Base-by-base conservation (phyloP, 495 filamentous ascomycete genomes). In the Penicillium taxi region DNA sequence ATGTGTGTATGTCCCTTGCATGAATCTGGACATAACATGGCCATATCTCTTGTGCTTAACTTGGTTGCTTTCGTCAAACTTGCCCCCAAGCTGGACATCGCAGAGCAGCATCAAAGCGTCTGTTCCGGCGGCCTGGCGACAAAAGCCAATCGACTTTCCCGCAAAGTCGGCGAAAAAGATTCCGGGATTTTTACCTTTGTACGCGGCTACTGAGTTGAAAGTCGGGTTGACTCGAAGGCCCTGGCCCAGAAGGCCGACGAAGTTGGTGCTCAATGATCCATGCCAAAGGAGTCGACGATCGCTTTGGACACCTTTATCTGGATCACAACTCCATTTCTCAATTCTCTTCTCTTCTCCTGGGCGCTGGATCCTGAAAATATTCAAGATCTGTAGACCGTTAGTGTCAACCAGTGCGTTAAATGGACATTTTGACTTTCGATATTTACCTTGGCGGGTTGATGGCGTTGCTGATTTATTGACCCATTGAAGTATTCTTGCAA, bases 251-350 rank as follows among this genome's bases (percentile, higher is more conserved):
- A 90, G 87, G 25, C 82, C 80, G 25, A 71, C 72, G 48, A 80
- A 86, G 48, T 88, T 87, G 14, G 73, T 80, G 12, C 62, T 57
- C 0, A 74, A 64, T 0, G 56, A 56, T 12, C 83, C 84, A 48
- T 91, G 85, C 84, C 85, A 91, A 6, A 91, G 66, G 5, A 89
- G 73, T 14, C 74, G 69, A 18, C 76, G 69, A 2, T 7, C 4
- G 32, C 82, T 69, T 19, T 56, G 61, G 6, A 27, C 33, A 2
- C 9, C 19, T 2, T 15, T 16, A 12, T 15, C 12, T 17, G 32
- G 14, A 1, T 11, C 9, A 6, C 26, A n/a, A 5, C 46, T 37
- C 12, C 62, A 69, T 8, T 69, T 59, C 6, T 70, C 47, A 47
- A 84, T 81, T 2, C 78, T 72, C 1, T 77, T 70, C 8, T 51